Evolutionary conservation across 495 filamentous ascomycete genomes (phyloP).

Genomic region (Neurospora sp.): DNA sequence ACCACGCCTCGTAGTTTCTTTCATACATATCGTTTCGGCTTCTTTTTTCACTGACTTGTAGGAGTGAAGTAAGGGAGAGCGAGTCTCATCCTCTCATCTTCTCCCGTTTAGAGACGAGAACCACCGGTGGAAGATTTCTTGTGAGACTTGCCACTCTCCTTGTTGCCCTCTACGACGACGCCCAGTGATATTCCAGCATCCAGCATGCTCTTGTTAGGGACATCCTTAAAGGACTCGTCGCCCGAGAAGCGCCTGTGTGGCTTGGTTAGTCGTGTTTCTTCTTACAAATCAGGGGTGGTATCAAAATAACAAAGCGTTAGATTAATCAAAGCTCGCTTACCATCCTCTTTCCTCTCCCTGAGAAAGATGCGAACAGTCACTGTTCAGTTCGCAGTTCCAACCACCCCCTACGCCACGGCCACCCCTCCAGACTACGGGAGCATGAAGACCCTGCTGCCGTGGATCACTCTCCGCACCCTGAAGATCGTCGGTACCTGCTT

Average conservation of each 20-base stretch:
- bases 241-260: constrained; percentile 58
- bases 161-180: constrained; percentile 22
- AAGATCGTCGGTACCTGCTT: constrained; percentile 25
- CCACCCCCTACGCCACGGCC: constrained; percentile 65
- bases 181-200: constrained; percentile 26
- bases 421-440: constrained; percentile 48
- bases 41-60: not conserved
- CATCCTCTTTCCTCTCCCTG: constrained; percentile 82
- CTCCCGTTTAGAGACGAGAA: not conserved
- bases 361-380: constrained; percentile 67
- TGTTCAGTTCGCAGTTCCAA: constrained; percentile 72
- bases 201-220: constrained; percentile 6
- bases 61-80: not conserved
- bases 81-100: not conserved
- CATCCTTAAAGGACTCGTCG: constrained; percentile 54
- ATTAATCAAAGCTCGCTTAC: constrained; percentile 40
- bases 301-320: constrained; percentile 6
- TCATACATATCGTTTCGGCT: not conserved
- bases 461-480: constrained; percentile 6
- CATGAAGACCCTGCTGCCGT: constrained; percentile 19
- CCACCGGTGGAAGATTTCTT: not conserved
- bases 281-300: constrained; percentile 11
- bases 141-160: not conserved
- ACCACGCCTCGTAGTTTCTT: not conserved
- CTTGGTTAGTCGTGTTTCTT: not conserved